These are phyloP conservation scores for Leptographium radiaticola DNA, from an alignment of 2,329 filamentous ascomycete genomes.

Conservation along the genomic window DNA sequence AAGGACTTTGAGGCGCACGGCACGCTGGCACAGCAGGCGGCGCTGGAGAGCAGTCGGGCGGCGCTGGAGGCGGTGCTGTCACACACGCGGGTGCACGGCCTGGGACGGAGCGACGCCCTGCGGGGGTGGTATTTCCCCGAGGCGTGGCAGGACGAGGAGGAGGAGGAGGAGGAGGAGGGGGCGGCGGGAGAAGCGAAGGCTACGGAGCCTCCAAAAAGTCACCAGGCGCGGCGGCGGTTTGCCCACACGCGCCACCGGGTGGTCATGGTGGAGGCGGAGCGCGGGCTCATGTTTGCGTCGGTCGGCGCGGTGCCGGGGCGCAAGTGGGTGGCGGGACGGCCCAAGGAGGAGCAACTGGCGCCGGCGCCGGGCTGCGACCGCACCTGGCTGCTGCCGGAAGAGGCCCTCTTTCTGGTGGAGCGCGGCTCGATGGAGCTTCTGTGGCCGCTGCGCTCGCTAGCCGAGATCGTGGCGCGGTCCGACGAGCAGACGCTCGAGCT, in stretches of 20 bases:
- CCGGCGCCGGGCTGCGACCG: conserved; percentile 37
- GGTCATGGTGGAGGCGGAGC: conserved; percentile 59
- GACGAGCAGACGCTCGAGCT: neutral
- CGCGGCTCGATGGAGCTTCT: conserved; percentile 76
- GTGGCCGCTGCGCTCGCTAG: conserved; percentile 53
- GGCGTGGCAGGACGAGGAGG: conserved; percentile 26
- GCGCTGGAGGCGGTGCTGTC: conserved; percentile 84
- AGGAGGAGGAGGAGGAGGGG: conserved; percentile 12
- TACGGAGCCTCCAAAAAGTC: neutral
- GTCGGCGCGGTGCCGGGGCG: conserved; percentile 47
- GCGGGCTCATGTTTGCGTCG: conserved; percentile 50
- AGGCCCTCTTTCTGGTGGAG: conserved; percentile 81
- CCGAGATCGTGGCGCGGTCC: conserved; percentile 27
- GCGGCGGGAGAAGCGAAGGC: conserved; percentile 12
- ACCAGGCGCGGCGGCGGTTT: conserved; percentile 8
- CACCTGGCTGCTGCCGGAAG: conserved; percentile 81
- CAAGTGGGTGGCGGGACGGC: conserved; percentile 29
- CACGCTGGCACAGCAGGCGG: conserved; percentile 64
- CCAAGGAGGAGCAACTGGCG: conserved; percentile 29
- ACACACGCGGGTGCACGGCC: conserved; percentile 58
- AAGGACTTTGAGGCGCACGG: conserved; percentile 96
- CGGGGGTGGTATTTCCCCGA: conserved; percentile 65
- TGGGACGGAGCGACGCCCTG: conserved; percentile 17
- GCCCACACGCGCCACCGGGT: conserved; percentile 32
- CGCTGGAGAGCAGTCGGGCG: conserved; percentile 66